Base-by-base conservation (phyloP, 1,284 basidiomycete genomes). In the Cronartium quercuum region DNA sequence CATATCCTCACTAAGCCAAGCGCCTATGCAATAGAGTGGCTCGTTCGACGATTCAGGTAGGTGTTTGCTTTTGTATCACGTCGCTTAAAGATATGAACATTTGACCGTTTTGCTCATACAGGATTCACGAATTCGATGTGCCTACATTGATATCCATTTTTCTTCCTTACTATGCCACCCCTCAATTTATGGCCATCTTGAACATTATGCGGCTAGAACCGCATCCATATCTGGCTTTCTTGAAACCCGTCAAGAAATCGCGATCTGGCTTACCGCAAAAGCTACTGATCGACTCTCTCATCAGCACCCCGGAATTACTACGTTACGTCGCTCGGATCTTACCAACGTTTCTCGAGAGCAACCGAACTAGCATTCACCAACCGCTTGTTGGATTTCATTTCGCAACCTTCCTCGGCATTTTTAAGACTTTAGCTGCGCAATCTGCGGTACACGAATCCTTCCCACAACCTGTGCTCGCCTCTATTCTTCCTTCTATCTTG, bases 121-220 rank as follows among this genome's bases (percentile, higher is more conserved):
- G 94, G 80, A 88, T 98, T 47, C 87, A 98, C 81, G 94, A 98
- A 81, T 94, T 97, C 84, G 96, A 97, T 80, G 86, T 94, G 55
- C 85, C 90, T 63, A 85, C 86, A n/a, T 79, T 94, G 24, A 85
- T 98, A 6, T 84, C 88, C 13, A 84, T 92, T 21, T 98, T 98
- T 82, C 83, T 98, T 37, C 96, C 96, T 0, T 98, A 95, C 81
- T 93, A 98, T 80, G 91, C 94, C 78, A 92, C 95, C 1, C 89
- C 91, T 0, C 94, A 98, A 81, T 98, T 98, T 82, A 87, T 90
- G 7, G 94, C 95, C 81, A 91, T 98, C 86, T 85, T 96, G 55
- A 89, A 90, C 3, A 94, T 97, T 79, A 84, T 93, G 75, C 88
- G 90, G 77, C 85, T 96, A 15, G 37, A 60, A 24, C 68, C 57